Evolutionary conservation across 345 rosid species (phyloP).

Genomic region (Populus deltoides): DNA sequence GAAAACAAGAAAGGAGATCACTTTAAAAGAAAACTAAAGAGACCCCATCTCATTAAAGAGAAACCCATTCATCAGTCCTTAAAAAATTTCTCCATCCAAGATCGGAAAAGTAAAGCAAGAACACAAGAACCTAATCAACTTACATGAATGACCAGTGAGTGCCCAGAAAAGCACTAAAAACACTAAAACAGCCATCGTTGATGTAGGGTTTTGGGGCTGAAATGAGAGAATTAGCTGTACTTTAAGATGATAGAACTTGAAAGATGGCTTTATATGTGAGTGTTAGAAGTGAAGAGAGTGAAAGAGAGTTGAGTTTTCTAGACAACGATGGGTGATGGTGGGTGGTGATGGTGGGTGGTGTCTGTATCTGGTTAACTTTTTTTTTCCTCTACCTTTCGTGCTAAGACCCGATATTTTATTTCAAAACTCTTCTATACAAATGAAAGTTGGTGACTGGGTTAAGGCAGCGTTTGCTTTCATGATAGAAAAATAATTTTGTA

Average conservation of each 20-base stretch:
- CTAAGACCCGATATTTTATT: background rate
- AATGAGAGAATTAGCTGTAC: constrained; percentile 1
- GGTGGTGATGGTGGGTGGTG: constrained; percentile 12
- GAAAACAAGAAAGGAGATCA: background rate
- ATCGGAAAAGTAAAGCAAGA: constrained; percentile 1
- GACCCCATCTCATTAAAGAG: constrained; percentile 6
- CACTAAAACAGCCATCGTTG: constrained; percentile 54
- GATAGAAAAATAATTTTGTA: no score
- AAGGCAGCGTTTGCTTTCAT: no score
- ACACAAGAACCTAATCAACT: constrained; percentile 21
- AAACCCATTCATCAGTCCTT: background rate
- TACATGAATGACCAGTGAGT: constrained; percentile 63
- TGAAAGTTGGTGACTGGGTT: no score
- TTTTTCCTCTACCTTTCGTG: background rate
- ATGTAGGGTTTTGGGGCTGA: constrained; percentile 13
- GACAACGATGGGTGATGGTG: constrained; percentile 27
- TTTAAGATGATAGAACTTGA: background rate
- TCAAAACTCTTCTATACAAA: no score
- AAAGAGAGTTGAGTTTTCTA: constrained; percentile 19
- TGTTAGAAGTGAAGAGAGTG: background rate
- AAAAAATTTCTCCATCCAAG: no score
- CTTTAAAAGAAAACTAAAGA: background rate
- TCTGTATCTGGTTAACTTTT: constrained; percentile 7
- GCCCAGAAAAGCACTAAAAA: constrained; percentile 49
- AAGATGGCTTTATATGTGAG: background rate